Evolutionary conservation across 345 rosid species (phyloP).

Genomic region (Ceriops zippeliana): DNA sequence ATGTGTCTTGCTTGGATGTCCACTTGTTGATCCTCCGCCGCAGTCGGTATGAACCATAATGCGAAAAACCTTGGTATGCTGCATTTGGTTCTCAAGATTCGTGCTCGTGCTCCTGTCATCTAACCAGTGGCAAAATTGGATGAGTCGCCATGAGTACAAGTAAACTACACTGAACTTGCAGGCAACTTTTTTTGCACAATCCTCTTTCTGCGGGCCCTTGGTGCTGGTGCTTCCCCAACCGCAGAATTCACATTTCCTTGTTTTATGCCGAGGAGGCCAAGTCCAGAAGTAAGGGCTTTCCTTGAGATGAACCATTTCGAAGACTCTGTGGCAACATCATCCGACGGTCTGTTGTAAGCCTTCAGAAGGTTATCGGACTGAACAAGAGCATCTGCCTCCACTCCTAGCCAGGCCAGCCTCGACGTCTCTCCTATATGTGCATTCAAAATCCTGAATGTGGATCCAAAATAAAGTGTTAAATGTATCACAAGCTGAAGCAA

Average conservation of each 20-base stretch:
- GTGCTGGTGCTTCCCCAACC: conserved; percentile 45
- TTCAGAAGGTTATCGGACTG: conserved; percentile 65
- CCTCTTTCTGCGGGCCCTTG: conserved; percentile 74
- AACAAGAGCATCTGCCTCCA: conserved; percentile 76
- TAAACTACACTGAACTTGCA: conserved; percentile 36
- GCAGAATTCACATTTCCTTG: conserved; percentile 41
- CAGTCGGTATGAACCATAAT: too few species aligned
- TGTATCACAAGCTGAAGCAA: too few species aligned
- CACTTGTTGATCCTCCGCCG: too few species aligned
- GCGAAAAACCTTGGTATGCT: too few species aligned
- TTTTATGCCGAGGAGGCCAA: conserved; percentile 71
- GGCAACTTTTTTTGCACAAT: conserved; percentile 70
- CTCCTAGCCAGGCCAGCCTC: conserved; percentile 82
- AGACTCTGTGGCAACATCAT: conserved; percentile 38
- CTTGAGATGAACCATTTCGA: conserved; percentile 83
- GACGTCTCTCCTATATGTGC: conserved; percentile 64
- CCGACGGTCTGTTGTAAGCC: conserved; percentile 66
- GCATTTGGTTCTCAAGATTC: too few species aligned
- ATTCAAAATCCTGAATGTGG: conserved; percentile 59
- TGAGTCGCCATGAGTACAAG: neutral
- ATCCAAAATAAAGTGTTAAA: conserved; percentile 4
- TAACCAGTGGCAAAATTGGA: conserved; percentile 28
- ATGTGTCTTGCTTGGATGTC: too few species aligned
- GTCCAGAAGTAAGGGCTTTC: conserved; percentile 70
- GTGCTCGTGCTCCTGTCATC: neutral